Percentiles rank a stretch among this genome's conserved stretches.
Evolutionary conservation across 768 basidiomycete genomes (phyloP).

Genomic region (Termitomyces sp.): DNA sequence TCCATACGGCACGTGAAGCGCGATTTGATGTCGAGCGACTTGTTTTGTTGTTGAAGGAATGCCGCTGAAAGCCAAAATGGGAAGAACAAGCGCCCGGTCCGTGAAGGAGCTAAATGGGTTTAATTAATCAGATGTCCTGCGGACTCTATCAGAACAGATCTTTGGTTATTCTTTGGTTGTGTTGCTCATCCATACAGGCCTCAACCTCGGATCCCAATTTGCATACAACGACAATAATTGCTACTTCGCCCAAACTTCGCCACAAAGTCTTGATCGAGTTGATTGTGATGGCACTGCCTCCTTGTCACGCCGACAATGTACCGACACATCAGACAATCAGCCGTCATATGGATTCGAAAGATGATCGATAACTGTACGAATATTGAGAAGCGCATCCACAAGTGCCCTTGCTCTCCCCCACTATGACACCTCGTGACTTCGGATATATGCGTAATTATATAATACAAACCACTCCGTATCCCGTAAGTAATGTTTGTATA

Average conservation of each 20-base stretch:
- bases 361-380: too few relatives aligned
- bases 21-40: slow-evolving; percentile 1
- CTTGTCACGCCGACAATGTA: neutral
- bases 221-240: neutral
- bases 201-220: neutral
- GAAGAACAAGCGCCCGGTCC: neutral
- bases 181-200: neutral
- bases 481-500: too few relatives aligned
- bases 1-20: slow-evolving; percentile 5
- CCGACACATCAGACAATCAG: neutral
- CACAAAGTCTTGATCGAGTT: neutral
- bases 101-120: neutral
- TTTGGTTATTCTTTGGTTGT: neutral
- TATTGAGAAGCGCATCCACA: too few relatives aligned
- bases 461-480: too few relatives aligned
- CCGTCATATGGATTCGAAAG: too few relatives aligned
- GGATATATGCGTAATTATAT: too few relatives aligned
- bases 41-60: neutral
- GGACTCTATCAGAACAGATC: neutral
- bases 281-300: neutral
- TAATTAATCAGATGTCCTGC: neutral
- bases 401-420: too few relatives aligned
- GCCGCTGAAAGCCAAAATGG: neutral
- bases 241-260: too few relatives aligned
- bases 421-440: too few relatives aligned